A percentile compares a stretch with the other conserved stretches of the same genome.
Evolutionary conservation across 164 flowering plant species (phyloP).

Genomic region (Kingdonia uniflora): DNA sequence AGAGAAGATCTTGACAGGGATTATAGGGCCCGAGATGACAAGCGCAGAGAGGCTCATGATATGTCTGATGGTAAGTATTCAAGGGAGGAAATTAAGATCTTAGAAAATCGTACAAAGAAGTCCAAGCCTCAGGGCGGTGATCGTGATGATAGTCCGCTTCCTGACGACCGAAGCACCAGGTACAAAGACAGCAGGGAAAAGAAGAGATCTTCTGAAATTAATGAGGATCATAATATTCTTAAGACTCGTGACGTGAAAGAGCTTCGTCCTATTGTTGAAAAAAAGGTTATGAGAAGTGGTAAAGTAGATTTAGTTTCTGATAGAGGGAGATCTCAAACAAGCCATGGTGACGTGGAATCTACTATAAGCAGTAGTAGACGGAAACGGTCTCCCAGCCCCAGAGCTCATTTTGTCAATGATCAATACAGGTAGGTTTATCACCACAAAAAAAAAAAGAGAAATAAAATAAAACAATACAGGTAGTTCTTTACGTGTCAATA

Average conservation of each 20-base stretch:
- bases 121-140: conserved; percentile 25
- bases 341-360: conserved; percentile 24
- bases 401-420: conserved; percentile 14
- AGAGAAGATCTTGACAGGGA: conserved; percentile 25
- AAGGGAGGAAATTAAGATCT: conserved; percentile 35
- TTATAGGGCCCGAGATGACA: conserved; percentile 33
- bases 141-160: conserved; percentile 29
- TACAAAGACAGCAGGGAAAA: conserved; percentile 35
- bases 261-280: conserved; percentile 25
- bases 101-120: conserved; percentile 32
- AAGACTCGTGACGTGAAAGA: conserved; percentile 34
- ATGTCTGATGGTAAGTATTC: conserved; percentile 33
- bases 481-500: too few species aligned
- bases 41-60: conserved; percentile 33
- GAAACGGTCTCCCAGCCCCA: conserved; percentile 18
- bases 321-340: conserved; percentile 39
- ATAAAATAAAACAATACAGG: too few species aligned
- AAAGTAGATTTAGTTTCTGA: conserved; percentile 28
- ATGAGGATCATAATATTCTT: conserved; percentile 29
- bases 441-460: too few species aligned
- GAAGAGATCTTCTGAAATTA: conserved; percentile 33
- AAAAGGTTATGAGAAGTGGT: conserved; percentile 19
- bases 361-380: conserved; percentile 12
- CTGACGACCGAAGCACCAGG: conserved; percentile 33
- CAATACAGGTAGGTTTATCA: conserved; percentile 14